These are phyloP conservation scores for Xylariaceae sp. DNA, from an alignment of 2,329 filamentous ascomycete genomes.

Conservation along the genomic window DNA sequence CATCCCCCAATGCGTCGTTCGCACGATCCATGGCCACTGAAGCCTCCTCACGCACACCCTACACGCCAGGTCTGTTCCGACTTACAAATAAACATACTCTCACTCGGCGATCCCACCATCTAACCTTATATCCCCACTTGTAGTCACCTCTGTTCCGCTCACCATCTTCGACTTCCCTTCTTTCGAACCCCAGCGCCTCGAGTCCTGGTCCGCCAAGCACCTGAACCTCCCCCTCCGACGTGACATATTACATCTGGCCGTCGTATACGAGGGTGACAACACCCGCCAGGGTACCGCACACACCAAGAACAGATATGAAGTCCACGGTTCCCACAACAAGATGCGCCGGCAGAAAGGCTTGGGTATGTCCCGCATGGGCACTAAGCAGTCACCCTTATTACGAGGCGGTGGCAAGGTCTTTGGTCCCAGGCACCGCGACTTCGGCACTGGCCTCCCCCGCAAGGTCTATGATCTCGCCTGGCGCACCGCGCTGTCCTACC, in stretches of 20 bases:
- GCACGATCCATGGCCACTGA: conserved; percentile 58
- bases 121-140: conserved; percentile 5
- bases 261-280: conserved; percentile 88
- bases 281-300: conserved; percentile 84
- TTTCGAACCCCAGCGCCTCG: conserved; percentile 77
- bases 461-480: conserved; percentile 96
- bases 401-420: conserved; percentile 83
- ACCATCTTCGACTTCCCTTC: conserved; percentile 89
- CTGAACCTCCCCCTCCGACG: conserved; percentile 82
- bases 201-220: conserved; percentile 76
- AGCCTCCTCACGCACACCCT: conserved; percentile 39
- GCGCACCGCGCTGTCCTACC: conserved; percentile 89
- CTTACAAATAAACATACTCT: too few relatives aligned
- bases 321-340: conserved; percentile 81
- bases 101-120: neutral
- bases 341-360: conserved; percentile 83
- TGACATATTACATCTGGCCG: conserved; percentile 88
- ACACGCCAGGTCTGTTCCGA: conserved; percentile 46
- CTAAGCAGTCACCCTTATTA: conserved; percentile 77
- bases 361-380: conserved; percentile 75
- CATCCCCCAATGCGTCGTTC: conserved; percentile 33
- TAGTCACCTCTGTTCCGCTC: conserved; percentile 66
- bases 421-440: conserved; percentile 91
- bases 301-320: conserved; percentile 77
- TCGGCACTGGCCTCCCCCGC: conserved; percentile 74